Percentiles rank a stretch among this genome's conserved stretches.
Conservation (phyloP, 805 yeast genomes). For the Vanderwaltozyma tropicalis region DNA sequence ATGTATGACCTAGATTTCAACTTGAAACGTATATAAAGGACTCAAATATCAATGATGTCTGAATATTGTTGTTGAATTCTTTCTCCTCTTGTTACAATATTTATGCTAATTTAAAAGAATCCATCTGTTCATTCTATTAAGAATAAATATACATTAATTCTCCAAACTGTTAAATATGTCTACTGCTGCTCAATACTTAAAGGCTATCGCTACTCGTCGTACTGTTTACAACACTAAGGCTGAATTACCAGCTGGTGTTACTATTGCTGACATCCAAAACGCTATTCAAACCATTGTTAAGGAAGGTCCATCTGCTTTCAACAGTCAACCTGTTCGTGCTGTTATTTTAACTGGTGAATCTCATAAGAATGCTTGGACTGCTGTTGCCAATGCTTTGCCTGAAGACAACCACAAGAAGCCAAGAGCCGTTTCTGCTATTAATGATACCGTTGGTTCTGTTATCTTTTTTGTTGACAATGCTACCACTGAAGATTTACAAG, state of each 20-base stretch:
- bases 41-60: too few relatives aligned
- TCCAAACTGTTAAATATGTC: too few relatives aligned
- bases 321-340: conserved; percentile 42
- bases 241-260: conserved; percentile 34
- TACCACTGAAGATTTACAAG: conserved; percentile 33
- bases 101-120: too few relatives aligned
- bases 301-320: conserved; percentile 42
- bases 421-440: conserved; percentile 35
- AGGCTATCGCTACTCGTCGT: conserved; percentile 34
- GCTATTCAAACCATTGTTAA: conserved; percentile 37
- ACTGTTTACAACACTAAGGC: conserved; percentile 38
- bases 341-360: conserved; percentile 36
- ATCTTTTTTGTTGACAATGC: conserved; percentile 38
- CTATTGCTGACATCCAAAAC: conserved; percentile 31
- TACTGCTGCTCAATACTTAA: conserved; percentile 13
- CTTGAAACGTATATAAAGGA: too few relatives aligned
- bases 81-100: too few relatives aligned
- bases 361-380: conserved; percentile 38
- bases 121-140: too few relatives aligned
- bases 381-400: conserved; percentile 27
- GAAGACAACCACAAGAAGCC: conserved; percentile 30
- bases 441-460: conserved; percentile 41
- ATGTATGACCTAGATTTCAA: too few relatives aligned
- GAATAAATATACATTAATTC: too few relatives aligned
- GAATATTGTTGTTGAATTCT: too few relatives aligned